phyloP scores from a whole-genome alignment of 106 monocot genomes.

The Apostasia shenzhenica region DNA sequence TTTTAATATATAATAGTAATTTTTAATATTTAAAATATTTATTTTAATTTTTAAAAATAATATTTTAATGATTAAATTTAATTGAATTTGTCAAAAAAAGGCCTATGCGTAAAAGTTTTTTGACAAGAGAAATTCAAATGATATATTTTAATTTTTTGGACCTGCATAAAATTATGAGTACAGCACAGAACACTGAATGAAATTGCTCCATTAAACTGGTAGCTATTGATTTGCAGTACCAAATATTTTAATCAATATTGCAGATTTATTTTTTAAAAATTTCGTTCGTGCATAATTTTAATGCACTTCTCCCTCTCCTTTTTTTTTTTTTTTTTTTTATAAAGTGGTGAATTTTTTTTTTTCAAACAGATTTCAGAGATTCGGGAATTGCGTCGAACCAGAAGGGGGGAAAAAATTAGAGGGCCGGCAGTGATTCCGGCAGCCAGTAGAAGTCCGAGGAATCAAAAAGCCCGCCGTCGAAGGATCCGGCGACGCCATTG shows the following conservation, averaged over 20 bases:
- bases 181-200: neutral
- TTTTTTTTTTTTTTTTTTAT: neutral
- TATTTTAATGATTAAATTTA: neutral
- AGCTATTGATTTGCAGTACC: too few relatives aligned
- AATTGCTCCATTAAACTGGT: neutral
- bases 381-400: neutral
- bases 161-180: neutral
- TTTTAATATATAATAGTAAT: too few relatives aligned
- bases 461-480: slow-evolving; percentile 22
- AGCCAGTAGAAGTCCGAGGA: slow-evolving; percentile 14
- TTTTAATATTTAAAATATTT: neutral
- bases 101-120: neutral
- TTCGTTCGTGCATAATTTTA: neutral
- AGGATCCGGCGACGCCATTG: slow-evolving; percentile 5
- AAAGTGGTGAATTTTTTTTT: neutral
- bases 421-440: slow-evolving; percentile 27
- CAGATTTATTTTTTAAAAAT: neutral
- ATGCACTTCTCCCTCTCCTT: neutral
- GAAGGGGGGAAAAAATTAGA: slow-evolving; percentile 10
- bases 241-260: too few relatives aligned
- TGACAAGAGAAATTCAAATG: neutral
- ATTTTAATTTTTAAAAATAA: neutral
- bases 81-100: neutral
- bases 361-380: neutral
- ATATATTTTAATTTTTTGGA: neutral